phyloP scores from a whole-genome alignment of 2,329 filamentous ascomycete genomes.

The Fusarium denticulatum region DNA sequence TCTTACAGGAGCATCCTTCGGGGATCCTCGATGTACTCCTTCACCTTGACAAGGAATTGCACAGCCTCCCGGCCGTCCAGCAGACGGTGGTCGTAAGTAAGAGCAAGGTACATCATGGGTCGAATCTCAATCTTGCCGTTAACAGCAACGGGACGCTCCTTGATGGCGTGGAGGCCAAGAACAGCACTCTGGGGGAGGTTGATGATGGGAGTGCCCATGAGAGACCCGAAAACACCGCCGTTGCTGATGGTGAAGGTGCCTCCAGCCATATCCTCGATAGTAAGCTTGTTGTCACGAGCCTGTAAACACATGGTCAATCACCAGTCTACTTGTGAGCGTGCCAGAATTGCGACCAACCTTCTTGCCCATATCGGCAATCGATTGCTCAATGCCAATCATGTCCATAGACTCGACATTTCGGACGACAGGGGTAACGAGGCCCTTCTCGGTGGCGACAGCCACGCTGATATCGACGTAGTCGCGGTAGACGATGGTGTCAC shows the following conservation, averaged over 20 bases:
- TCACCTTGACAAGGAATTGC: constrained; percentile 95
- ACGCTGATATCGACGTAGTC: constrained; percentile 99
- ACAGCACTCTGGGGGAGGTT: constrained; percentile 95
- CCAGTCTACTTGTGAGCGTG: no score
- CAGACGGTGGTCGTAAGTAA: constrained; percentile 97
- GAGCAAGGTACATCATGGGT: constrained; percentile 99
- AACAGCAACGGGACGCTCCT: constrained; percentile 88
- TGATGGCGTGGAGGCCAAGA: constrained; percentile 93
- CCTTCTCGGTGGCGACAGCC: constrained; percentile 96
- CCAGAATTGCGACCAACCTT: constrained; percentile 68
- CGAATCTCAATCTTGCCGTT: constrained; percentile 95
- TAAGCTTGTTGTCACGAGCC: constrained; percentile 95
- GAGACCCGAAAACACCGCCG: constrained; percentile 93
- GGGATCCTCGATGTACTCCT: constrained; percentile 97
- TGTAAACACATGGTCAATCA: constrained; percentile 11
- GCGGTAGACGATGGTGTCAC: constrained; percentile 97
- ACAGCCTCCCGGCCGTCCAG: constrained; percentile 95
- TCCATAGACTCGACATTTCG: constrained; percentile 92
- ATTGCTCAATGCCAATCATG: constrained; percentile 86
- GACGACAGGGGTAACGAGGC: constrained; percentile 94
- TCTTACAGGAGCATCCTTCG: constrained; percentile 82
- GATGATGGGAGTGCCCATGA: constrained; percentile 98
- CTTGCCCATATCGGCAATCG: constrained; percentile 93
- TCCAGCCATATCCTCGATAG: constrained; percentile 98
- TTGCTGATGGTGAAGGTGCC: constrained; percentile 99